These are phyloP conservation scores for Cardiosporidium cionae DNA, from an alignment of 169 alveolate genomes.

Conservation along the genomic window DNA sequence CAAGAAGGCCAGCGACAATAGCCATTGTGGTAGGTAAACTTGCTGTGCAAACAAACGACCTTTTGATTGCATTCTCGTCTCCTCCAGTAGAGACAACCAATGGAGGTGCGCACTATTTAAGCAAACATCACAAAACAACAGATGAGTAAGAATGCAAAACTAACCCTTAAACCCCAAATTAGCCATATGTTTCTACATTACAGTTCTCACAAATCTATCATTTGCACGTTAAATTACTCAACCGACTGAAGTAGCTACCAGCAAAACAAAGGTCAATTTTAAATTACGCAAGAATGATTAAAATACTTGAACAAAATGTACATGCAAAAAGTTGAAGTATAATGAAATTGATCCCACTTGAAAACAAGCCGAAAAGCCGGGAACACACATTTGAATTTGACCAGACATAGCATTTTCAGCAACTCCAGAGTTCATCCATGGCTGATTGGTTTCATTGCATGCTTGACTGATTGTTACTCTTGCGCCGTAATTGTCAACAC, in stretches of 20 bases:
- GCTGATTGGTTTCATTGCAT: constrained; percentile 79
- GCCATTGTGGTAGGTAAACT: constrained; percentile 92
- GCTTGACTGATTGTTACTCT: constrained; percentile 87
- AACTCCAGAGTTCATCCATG: constrained; percentile 93
- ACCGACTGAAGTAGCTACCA: too few species aligned
- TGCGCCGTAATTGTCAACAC: constrained; percentile 94
- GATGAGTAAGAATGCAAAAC: not conserved
- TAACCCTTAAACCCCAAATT: too few species aligned
- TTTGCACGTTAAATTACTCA: too few species aligned
- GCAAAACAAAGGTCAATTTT: too few species aligned
- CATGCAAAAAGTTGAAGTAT: too few species aligned
- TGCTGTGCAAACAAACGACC: constrained; percentile 93
- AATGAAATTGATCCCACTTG: too few species aligned
- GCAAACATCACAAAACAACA: not conserved
- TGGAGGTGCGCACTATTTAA: constrained; percentile 80
- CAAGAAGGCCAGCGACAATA: constrained; percentile 88
- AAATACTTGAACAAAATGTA: too few species aligned
- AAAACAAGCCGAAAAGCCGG: constrained; percentile 93
- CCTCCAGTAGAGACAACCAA: constrained; percentile 81
- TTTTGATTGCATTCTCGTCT: constrained; percentile 74
- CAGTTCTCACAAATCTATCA: too few species aligned
- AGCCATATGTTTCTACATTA: too few species aligned
- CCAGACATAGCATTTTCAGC: constrained; percentile 91
- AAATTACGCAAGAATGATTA: too few species aligned
- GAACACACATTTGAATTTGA: constrained; percentile 84